phyloP scores from a whole-genome alignment of 2,329 filamentous ascomycete genomes.

The Dryadomyces sulphureus region DNA sequence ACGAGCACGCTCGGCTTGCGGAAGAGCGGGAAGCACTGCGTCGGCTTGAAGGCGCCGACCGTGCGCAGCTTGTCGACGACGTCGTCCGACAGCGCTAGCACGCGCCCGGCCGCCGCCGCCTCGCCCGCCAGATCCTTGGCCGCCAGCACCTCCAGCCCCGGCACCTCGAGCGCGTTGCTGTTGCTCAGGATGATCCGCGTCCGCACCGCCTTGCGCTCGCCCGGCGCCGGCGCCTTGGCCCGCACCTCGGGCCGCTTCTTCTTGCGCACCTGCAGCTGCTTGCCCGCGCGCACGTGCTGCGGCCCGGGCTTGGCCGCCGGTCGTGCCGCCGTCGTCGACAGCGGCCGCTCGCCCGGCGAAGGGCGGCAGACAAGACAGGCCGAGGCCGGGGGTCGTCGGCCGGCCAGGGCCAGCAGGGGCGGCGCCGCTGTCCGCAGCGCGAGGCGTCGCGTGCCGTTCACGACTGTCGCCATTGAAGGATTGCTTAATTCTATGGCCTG shows the following conservation, averaged over 20 bases:
- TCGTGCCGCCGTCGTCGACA: constrained; percentile 19
- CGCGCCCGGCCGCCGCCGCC: constrained; percentile 20
- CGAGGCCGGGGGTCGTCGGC: no score
- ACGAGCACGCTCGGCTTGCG: constrained; percentile 65
- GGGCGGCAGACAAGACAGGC: constrained; percentile 1
- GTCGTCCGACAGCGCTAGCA: constrained; percentile 53
- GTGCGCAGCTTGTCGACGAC: constrained; percentile 68
- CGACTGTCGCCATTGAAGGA: constrained; percentile 6
- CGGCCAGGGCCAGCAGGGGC: neutral
- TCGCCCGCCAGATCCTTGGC: constrained; percentile 22
- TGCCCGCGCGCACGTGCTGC: constrained; percentile 20
- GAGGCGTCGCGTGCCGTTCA: constrained; percentile 8
- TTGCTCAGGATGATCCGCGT: constrained; percentile 90
- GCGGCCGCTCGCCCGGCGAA: constrained; percentile 11
- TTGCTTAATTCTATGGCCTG: neutral
- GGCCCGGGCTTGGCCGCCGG: constrained; percentile 2
- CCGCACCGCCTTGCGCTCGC: constrained; percentile 74
- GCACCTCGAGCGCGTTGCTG: constrained; percentile 73
- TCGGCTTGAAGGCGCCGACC: constrained; percentile 81
- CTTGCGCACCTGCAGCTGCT: constrained; percentile 23
- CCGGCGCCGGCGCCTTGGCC: constrained; percentile 46
- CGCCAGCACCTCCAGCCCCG: constrained; percentile 48
- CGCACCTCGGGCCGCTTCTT: constrained; percentile 37
- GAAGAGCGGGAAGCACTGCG: constrained; percentile 81
- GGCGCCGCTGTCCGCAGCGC: constrained; percentile 4